phyloP scores from a whole-genome alignment of 1,284 basidiomycete species.

The Puccinia triticina region DNA sequence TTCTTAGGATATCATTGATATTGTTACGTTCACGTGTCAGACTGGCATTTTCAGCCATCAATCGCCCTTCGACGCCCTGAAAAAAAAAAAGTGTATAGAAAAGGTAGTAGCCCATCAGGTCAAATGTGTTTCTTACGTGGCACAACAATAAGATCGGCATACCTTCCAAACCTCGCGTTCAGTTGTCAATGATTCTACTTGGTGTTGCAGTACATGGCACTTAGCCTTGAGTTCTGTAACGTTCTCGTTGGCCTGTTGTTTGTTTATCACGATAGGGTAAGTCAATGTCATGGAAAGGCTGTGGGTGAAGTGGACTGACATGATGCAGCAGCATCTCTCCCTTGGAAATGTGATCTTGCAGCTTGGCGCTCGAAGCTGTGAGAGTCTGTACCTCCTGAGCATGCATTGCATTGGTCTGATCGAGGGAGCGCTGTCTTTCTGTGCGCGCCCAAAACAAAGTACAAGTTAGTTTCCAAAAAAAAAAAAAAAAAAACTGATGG shows the following conservation, averaged over 20 bases:
- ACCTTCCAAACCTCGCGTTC: constrained; percentile 93
- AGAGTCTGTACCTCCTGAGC: constrained; percentile 64
- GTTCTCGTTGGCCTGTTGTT: constrained; percentile 67
- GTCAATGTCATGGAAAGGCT: neutral
- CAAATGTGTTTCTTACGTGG: constrained; percentile 23
- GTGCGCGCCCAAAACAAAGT: constrained; percentile 62
- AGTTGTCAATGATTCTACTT: constrained; percentile 79
- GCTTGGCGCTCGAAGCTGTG: constrained; percentile 58
- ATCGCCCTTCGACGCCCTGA: constrained; percentile 72
- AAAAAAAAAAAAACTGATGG: constrained; percentile 58
- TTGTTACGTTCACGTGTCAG: constrained; percentile 78
- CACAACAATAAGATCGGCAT: constrained; percentile 12
- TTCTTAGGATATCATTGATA: constrained; percentile 80
- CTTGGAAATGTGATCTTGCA: constrained; percentile 59
- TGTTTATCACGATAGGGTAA: too few species aligned
- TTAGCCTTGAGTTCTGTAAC: constrained; percentile 66
- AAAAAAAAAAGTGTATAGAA: too few species aligned
- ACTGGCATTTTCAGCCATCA: constrained; percentile 80
- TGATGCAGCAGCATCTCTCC: constrained; percentile 61
- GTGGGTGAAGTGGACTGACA: constrained; percentile 52
- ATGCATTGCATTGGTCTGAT: constrained; percentile 70
- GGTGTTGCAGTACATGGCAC: constrained; percentile 76
- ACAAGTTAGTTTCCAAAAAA: constrained; percentile 58
- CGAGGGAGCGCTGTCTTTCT: constrained; percentile 69
- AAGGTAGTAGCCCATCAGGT: neutral